Conservation (phyloP, 2,329 filamentous ascomycete genomes). For the Thelonectria blattea region DNA sequence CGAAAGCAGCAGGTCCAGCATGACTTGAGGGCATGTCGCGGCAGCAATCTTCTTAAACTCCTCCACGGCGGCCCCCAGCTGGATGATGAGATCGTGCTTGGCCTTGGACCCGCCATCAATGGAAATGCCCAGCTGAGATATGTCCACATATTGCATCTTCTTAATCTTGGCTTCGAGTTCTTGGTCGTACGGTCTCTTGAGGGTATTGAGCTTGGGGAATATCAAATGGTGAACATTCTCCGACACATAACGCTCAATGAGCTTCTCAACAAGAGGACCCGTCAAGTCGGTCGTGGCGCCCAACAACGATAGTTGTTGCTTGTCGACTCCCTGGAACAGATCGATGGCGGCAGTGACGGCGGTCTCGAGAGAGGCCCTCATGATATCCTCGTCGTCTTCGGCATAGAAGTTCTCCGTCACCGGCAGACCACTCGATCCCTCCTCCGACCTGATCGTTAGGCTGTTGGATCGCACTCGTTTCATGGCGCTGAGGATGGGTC, state of each 20-base stretch:
- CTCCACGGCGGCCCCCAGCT: slow-evolving; percentile 80
- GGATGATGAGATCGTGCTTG: slow-evolving; percentile 80
- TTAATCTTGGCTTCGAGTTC: slow-evolving; percentile 89
- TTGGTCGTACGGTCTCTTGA: slow-evolving; percentile 81
- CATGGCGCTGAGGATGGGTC: slow-evolving; percentile 61
- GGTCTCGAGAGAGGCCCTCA: slow-evolving; percentile 87
- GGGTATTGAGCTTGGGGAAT: slow-evolving; percentile 80
- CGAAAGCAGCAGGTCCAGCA: slow-evolving; percentile 79
- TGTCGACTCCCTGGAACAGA: slow-evolving; percentile 93
- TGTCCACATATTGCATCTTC: slow-evolving; percentile 92
- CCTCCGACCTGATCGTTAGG: slow-evolving; percentile 43
- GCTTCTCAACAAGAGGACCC: slow-evolving; percentile 85
- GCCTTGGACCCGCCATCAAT: slow-evolving; percentile 79
- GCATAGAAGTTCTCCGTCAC: slow-evolving; percentile 72
- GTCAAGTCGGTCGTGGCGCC: slow-evolving; percentile 94
- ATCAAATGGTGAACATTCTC: slow-evolving; percentile 92
- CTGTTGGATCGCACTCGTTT: slow-evolving; percentile 62
- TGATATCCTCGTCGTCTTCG: slow-evolving; percentile 89
- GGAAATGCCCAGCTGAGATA: slow-evolving; percentile 89
- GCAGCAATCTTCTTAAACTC: slow-evolving; percentile 86
- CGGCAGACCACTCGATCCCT: slow-evolving; percentile 47
- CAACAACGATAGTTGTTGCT: slow-evolving; percentile 89
- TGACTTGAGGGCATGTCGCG: slow-evolving; percentile 83
- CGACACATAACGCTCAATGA: slow-evolving; percentile 93
- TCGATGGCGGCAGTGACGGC: slow-evolving; percentile 94